A percentile compares a stretch with the other conserved stretches of the same genome.
Conservation (phyloP, 805 yeast species). For the Ogataea henricii region DNA sequence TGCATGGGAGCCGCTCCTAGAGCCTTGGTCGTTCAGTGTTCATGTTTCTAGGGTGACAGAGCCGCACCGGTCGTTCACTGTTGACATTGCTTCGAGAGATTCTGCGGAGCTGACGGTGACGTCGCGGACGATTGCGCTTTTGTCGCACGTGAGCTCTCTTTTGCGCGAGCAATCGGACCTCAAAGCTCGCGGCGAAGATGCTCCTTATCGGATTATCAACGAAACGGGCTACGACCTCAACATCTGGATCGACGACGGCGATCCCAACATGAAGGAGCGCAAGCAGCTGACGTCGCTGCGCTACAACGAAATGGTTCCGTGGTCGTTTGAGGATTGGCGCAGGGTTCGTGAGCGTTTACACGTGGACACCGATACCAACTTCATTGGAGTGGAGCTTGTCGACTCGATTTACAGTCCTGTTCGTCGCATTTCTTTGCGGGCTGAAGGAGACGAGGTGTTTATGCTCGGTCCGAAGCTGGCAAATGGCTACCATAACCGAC, state of each 20-base stretch:
- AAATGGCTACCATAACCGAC: conserved; percentile 60
- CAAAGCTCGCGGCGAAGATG: conserved; percentile 72
- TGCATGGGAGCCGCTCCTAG: conserved; percentile 93
- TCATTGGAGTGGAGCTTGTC: conserved; percentile 61
- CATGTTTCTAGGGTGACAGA: conserved; percentile 56
- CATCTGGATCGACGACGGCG: conserved; percentile 70
- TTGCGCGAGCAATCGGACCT: conserved; percentile 55
- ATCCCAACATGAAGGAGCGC: conserved; percentile 26
- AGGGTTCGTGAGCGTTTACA: conserved; percentile 76
- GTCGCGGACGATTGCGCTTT: conserved; percentile 73
- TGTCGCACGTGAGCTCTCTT: conserved; percentile 66
- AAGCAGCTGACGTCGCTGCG: conserved; percentile 40
- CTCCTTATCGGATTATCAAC: conserved; percentile 79
- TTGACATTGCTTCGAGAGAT: conserved; percentile 76
- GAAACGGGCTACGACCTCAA: conserved; percentile 84
- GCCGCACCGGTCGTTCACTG: conserved; percentile 49
- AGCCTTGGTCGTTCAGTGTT: conserved; percentile 79
- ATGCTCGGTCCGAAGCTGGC: conserved; percentile 59
- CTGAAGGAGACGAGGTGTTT: conserved; percentile 82
- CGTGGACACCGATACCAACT: conserved; percentile 60
- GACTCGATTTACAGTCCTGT: conserved; percentile 58
- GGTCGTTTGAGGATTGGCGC: conserved; percentile 97
- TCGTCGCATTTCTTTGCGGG: conserved; percentile 62
- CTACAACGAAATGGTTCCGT: conserved; percentile 57
- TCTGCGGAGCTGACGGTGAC: conserved; percentile 81